Evolutionary conservation across 331 rosid species (phyloP).

Genomic region (Quercus tomentella): DNA sequence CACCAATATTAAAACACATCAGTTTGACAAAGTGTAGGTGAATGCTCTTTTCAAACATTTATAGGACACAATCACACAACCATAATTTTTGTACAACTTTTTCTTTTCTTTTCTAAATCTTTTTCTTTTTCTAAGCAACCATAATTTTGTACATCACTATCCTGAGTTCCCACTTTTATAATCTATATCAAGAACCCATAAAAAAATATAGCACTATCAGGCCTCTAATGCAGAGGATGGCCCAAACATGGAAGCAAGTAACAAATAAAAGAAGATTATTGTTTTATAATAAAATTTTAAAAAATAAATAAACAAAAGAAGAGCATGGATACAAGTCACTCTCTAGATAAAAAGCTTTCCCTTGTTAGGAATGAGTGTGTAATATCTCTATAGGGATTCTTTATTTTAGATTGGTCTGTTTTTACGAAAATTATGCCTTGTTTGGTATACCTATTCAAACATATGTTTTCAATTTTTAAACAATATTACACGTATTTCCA

Average conservation of each 20-base stretch:
- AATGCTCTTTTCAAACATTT: constrained; percentile 89
- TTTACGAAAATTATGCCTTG: background rate
- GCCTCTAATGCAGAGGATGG: background rate
- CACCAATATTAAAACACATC: constrained; percentile 42
- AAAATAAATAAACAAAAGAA: background rate
- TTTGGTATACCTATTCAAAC: too few species aligned
- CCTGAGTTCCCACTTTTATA: background rate
- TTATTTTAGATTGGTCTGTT: constrained; percentile 14
- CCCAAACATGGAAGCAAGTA: background rate
- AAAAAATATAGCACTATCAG: background rate
- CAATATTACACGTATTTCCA: too few species aligned
- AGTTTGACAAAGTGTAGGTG: constrained; percentile 66
- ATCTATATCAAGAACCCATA: background rate
- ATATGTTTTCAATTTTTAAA: too few species aligned
- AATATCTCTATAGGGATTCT: constrained; percentile 6
- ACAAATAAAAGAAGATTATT: too few species aligned
- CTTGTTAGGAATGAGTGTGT: background rate
- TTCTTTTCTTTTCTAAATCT: constrained; percentile 8
- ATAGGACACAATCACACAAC: constrained; percentile 48
- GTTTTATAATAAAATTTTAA: too few species aligned
- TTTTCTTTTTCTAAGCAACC: background rate
- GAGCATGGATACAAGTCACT: constrained; percentile 27
- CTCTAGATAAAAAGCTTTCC: constrained; percentile 24
- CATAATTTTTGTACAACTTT: constrained; percentile 32
- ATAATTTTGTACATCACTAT: background rate